Evolutionary conservation across 23 red algal species (phyloP).

Genomic region (Cyanidium caldarium): DNA sequence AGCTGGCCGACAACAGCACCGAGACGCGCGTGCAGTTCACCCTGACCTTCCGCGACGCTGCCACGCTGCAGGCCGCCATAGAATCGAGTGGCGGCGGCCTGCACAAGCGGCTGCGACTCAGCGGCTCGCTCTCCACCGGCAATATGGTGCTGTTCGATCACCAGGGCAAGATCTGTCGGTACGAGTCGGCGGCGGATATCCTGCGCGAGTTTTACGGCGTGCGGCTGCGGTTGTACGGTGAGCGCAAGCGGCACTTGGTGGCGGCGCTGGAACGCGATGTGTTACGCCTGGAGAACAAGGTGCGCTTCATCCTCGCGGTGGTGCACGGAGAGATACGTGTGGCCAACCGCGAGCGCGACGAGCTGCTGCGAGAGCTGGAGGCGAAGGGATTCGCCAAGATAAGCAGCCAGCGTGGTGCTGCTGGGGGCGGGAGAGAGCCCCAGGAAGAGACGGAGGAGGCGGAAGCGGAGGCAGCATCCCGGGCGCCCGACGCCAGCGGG

Average conservation of each 20-base stretch:
- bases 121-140: constrained; percentile 46
- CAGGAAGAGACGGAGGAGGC: not conserved
- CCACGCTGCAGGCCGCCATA: not conserved
- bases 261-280: constrained; percentile 36
- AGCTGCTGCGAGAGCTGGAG: not conserved
- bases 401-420: not conserved
- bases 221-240: constrained; percentile 50
- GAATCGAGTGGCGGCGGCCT: constrained; percentile 3
- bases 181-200: constrained; percentile 48
- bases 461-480: not conserved
- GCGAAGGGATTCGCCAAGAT: not conserved
- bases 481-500: not conserved
- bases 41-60: constrained; percentile 16
- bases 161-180: constrained; percentile 57
- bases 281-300: constrained; percentile 60
- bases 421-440: constrained; percentile 14
- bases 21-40: constrained; percentile 77
- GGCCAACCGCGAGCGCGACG: constrained; percentile 10
- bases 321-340: constrained; percentile 63
- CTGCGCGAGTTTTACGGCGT: constrained; percentile 51
- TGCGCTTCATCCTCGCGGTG: constrained; percentile 78
- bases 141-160: constrained; percentile 96
- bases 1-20: constrained; percentile 67
- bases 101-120: constrained; percentile 39
- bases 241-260: constrained; percentile 33